phyloP scores from a whole-genome alignment of 352 stramenopile genomes.

The Plasmopara viticola region DNA sequence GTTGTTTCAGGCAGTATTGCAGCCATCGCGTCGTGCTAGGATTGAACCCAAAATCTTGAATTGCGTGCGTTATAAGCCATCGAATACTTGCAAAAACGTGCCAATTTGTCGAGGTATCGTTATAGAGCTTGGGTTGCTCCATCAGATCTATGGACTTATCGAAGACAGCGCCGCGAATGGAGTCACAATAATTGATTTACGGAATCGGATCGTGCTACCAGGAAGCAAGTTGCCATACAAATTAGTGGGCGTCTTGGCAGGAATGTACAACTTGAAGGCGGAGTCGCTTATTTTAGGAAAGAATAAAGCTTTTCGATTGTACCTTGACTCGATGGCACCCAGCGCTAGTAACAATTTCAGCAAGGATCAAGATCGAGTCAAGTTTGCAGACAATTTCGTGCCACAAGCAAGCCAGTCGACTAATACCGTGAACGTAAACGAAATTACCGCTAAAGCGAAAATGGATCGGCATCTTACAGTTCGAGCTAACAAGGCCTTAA shows the following conservation, averaged over 20 bases:
- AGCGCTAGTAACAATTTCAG: constrained; percentile 1
- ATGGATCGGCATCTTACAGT: constrained; percentile 26
- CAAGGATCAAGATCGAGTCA: constrained; percentile 6
- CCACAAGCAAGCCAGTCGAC: constrained; percentile 4
- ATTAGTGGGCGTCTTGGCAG: constrained; percentile 54
- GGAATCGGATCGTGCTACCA: constrained; percentile 61
- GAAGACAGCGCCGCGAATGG: constrained; percentile 55
- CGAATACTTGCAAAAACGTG: constrained; percentile 7
- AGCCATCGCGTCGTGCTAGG: constrained; percentile 38
- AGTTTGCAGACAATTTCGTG: constrained; percentile 1
- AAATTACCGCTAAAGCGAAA: constrained; percentile 10
- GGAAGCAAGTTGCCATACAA: constrained; percentile 79
- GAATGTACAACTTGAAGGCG: constrained; percentile 63
- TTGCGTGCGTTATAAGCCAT: constrained; percentile 63
- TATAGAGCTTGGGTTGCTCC: constrained; percentile 58
- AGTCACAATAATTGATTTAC: constrained; percentile 68
- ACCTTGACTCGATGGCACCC: constrained; percentile 31
- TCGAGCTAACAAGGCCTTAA: constrained; percentile 49
- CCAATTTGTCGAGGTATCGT: constrained; percentile 32
- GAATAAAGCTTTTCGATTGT: constrained; percentile 76
- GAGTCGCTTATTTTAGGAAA: constrained; percentile 76
- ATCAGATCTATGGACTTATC: constrained; percentile 70
- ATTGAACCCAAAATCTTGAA: constrained; percentile 76
- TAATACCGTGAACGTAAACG: constrained; percentile 5
- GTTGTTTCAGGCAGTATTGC: constrained; percentile 70